Conservation (phyloP, 2,329 filamentous ascomycete species). For the Coleophoma cylindrospora region DNA sequence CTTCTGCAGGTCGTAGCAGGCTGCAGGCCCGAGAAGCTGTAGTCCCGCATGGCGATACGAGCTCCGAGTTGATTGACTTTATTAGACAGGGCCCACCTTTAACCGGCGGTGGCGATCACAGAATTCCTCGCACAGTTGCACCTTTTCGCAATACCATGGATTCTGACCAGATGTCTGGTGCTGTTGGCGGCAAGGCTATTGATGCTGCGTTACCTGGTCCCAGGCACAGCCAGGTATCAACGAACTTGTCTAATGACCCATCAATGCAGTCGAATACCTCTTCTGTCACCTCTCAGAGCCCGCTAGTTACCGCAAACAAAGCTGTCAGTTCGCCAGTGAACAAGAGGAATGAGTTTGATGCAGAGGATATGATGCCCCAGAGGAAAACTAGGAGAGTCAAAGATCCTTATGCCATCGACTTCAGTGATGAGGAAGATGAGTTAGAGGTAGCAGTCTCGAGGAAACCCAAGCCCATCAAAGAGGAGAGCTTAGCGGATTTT, state of each 20-base stretch:
- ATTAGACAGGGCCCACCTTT: constrained; percentile 80
- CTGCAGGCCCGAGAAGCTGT: constrained; percentile 69
- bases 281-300: constrained; percentile 68
- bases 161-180: constrained; percentile 66
- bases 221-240: constrained; percentile 42
- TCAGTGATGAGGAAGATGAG: constrained; percentile 42
- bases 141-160: constrained; percentile 84
- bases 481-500: constrained; percentile 72
- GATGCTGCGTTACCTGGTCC: constrained; percentile 53
- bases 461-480: constrained; percentile 25
- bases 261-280: constrained; percentile 53
- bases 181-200: constrained; percentile 48
- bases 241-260: constrained; percentile 15
- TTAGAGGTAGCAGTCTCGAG: constrained; percentile 11
- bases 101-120: constrained; percentile 50
- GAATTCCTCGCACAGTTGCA: constrained; percentile 77
- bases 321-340: constrained; percentile 25
- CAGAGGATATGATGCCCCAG: constrained; percentile 49
- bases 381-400: constrained; percentile 73
- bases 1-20: constrained; percentile 40
- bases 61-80: constrained; percentile 89
- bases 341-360: constrained; percentile 15
- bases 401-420: constrained; percentile 92
- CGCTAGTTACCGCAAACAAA: constrained; percentile 44
- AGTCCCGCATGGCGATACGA: constrained; percentile 58